Conservation (phyloP, 106 monocot genomes). For the Phalaenopsis equestris region DNA sequence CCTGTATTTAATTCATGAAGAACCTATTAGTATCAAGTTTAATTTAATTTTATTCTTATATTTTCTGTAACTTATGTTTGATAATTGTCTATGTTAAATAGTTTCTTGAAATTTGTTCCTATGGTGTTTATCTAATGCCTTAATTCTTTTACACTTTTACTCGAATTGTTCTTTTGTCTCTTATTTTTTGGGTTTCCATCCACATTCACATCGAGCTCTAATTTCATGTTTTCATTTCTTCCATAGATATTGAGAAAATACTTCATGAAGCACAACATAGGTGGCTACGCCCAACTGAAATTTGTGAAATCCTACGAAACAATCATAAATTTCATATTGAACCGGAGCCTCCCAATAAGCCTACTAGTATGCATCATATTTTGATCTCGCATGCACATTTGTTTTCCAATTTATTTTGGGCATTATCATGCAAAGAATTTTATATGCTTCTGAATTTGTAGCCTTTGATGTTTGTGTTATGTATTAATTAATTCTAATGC, state of each 20-base stretch:
- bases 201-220: not conserved
- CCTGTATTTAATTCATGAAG: not conserved
- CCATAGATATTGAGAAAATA: slow-evolving; percentile 77
- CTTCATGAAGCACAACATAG: slow-evolving; percentile 68
- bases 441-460: not conserved
- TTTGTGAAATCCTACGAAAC: slow-evolving; percentile 91
- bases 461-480: not conserved
- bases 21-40: not conserved
- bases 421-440: not conserved
- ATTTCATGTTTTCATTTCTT: not conserved
- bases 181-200: not conserved
- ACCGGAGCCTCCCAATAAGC: slow-evolving; percentile 80
- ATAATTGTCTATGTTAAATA: not conserved
- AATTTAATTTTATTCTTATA: not conserved
- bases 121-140: not conserved
- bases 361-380: slow-evolving; percentile 46
- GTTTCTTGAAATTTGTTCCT: not conserved
- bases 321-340: slow-evolving; percentile 62
- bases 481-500: not conserved
- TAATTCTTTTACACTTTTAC: not conserved
- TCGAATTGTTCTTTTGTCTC: not conserved
- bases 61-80: not conserved
- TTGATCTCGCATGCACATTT: not conserved
- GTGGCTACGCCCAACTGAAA: slow-evolving; percentile 89
- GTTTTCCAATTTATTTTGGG: not conserved